These are phyloP conservation scores for Fusarium humuli DNA, from an alignment of 2,329 filamentous ascomycete genomes.

Conservation along the genomic window DNA sequence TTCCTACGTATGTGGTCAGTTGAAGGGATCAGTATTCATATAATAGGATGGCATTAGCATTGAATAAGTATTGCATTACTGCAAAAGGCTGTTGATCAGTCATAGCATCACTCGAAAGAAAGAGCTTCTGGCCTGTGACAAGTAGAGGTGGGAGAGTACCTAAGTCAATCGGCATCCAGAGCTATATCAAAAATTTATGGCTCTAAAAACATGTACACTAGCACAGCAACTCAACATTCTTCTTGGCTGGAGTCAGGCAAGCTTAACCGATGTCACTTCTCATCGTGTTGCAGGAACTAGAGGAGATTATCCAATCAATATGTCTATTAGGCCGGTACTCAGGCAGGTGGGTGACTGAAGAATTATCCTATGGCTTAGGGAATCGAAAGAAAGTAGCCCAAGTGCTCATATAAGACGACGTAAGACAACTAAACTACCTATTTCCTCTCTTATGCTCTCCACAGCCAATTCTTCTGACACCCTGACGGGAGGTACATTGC, in stretches of 20 bases:
- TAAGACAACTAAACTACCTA: neutral
- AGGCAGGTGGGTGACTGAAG: neutral
- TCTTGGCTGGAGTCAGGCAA: neutral
- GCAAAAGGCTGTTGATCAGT: neutral
- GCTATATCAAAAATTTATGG: neutral
- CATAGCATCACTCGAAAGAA: neutral
- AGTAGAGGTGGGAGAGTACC: neutral
- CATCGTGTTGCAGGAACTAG: neutral
- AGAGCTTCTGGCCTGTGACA: neutral
- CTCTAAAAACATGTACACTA: neutral
- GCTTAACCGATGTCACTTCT: neutral
- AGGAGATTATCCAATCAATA: neutral
- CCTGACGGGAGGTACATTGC: neutral
- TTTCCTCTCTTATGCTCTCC: neutral
- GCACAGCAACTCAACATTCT: neutral
- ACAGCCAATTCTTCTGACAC: neutral
- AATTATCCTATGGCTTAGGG: neutral
- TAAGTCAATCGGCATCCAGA: neutral
- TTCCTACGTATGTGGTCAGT: too few relatives aligned
- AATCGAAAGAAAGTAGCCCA: neutral
- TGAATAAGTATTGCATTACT: neutral
- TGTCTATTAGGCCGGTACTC: neutral
- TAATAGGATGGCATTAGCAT: neutral
- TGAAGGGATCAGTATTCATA: neutral
- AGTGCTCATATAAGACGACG: neutral